Evolutionary conservation across 23 red algal genomes (phyloP), one percentile per base, ranked within the genome.

Genomic region (Chondrus crispus): DNA sequence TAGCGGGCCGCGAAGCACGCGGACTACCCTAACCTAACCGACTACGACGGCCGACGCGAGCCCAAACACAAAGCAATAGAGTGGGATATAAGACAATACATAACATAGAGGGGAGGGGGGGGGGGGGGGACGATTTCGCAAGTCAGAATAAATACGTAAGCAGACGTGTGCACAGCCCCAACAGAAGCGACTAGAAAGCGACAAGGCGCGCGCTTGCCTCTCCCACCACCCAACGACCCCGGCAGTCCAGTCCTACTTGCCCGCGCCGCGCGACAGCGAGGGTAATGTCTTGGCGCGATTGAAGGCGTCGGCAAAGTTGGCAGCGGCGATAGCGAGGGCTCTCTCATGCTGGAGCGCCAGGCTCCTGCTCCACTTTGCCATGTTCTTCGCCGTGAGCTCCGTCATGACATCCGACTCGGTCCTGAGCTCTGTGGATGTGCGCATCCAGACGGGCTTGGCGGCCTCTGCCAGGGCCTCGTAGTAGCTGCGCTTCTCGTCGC

Each of bases 401-500:
- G 92, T 88, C 81, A 94, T 87, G 5, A 88, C 92, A 33, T 87
- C 75, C 47, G 82, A 60, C 74, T 94, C 92, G 12, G 92, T 88
- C 57, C 84, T 66, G 22, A 94, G 47, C 47, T 82, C 92, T 1
- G 80, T 82, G 35, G 68, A 80, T 20, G 92, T 94, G 1, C 92
- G 62, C 70, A 88, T 46, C 92, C 92, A 94, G 36, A 94, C 82
- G 20, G 92, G 92, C 62, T 87, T 88, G 44, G 92, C 92, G 0
- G 92, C 92, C 47, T 82, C 81, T 26, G 92, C 92, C 12, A 94
- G 73, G n/a, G 92, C 92, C 53, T 94, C 92, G 43, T 81, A 88
- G 37, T 94, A 88, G 38, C 82, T 87, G 24, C 92, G 47, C 92
- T 94, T 94, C 75, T 94, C 92, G 26, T 88, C 92, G 44, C 50